These are phyloP conservation scores for Catenaria anguillulae DNA, from an alignment of 371 early-diverging fungal species.

Conservation along the genomic window DNA sequence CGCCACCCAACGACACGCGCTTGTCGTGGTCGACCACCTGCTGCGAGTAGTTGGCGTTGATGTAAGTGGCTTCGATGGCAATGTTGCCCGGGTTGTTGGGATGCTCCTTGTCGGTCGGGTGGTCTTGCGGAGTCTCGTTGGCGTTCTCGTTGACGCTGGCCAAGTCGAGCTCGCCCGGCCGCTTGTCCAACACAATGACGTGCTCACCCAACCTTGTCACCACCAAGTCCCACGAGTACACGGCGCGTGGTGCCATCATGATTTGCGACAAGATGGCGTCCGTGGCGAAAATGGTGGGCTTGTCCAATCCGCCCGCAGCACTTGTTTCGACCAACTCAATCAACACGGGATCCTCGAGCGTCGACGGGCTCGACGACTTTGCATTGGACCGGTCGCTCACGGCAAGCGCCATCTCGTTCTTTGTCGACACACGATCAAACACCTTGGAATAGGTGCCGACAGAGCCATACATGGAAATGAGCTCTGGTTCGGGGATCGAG, in stretches of 20 bases:
- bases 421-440: constrained; percentile 72
- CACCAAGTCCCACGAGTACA: constrained; percentile 92
- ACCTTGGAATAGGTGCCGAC: constrained; percentile 62
- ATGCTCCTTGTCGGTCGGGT: constrained; percentile 56
- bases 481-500: constrained; percentile 41
- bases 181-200: constrained; percentile 81
- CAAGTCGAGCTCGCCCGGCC: constrained; percentile 56
- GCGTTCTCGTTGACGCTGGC: constrained; percentile 92
- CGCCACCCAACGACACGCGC: constrained; percentile 58
- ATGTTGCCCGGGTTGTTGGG: constrained; percentile 77
- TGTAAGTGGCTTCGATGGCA: constrained; percentile 68
- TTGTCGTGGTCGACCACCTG: constrained; percentile 65
- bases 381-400: constrained; percentile 50
- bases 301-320: constrained; percentile 27
- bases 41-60: constrained; percentile 70
- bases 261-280: constrained; percentile 76
- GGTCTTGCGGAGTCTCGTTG: constrained; percentile 72
- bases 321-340: constrained; percentile 22
- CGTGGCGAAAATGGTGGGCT: constrained; percentile 70
- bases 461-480: constrained; percentile 42
- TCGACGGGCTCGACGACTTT: constrained; percentile 41
- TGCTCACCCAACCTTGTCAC: constrained; percentile 63
- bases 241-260: constrained; percentile 82
- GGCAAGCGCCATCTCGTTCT: constrained; percentile 57
- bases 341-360: constrained; percentile 64